Evolutionary conservation across 140 eudicot species (phyloP).

Genomic region (Senecio squalidus): DNA sequence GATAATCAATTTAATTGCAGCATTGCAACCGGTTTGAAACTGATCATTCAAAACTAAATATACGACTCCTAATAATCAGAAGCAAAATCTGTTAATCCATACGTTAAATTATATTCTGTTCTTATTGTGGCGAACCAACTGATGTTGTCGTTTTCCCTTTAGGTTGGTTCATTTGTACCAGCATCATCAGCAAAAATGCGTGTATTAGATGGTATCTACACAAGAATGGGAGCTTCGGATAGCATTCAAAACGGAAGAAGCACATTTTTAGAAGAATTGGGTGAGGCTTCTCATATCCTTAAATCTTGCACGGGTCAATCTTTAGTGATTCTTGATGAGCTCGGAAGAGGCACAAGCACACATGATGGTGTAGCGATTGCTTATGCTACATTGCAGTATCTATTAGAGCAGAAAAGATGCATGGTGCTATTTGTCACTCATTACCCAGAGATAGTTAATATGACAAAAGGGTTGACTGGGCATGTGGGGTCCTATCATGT

Average conservation of each 20-base stretch:
- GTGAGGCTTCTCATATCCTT: slow-evolving; percentile 79
- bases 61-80: no score
- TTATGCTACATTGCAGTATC: slow-evolving; percentile 69
- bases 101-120: no score
- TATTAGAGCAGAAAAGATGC: slow-evolving; percentile 64
- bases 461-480: slow-evolving; percentile 56
- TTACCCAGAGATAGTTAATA: slow-evolving; percentile 79
- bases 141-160: slow-evolving; percentile 17
- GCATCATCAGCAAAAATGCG: slow-evolving; percentile 77
- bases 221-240: slow-evolving; percentile 98
- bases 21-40: no score
- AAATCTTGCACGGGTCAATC: slow-evolving; percentile 55
- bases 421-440: slow-evolving; percentile 89
- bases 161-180: slow-evolving; percentile 97
- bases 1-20: no score
- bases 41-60: no score
- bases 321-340: slow-evolving; percentile 86
- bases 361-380: slow-evolving; percentile 99
- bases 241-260: slow-evolving; percentile 89
- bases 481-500: slow-evolving; percentile 86
- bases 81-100: no score
- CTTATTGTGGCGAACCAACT: no score
- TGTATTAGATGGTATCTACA: slow-evolving; percentile 78
- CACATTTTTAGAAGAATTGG: slow-evolving; percentile 87
- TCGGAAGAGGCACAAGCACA: slow-evolving; percentile 98